These are phyloP conservation scores for Pichia membranifaciens DNA, from an alignment of 805 yeast genomes.

Conservation along the genomic window DNA sequence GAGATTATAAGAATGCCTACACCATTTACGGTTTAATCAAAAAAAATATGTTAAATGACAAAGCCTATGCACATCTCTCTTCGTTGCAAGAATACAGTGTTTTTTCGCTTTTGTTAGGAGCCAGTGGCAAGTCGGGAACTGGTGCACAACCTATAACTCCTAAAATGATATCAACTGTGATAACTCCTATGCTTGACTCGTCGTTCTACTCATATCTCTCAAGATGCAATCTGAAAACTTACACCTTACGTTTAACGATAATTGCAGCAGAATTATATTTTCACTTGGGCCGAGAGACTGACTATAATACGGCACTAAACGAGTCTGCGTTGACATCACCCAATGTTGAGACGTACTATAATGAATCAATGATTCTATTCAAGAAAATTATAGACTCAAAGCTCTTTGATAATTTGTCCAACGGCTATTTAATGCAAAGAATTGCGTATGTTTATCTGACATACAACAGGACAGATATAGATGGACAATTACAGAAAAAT, in stretches of 20 bases:
- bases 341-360: conserved; percentile 36
- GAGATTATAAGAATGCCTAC: conserved; percentile 81
- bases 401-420: conserved; percentile 39
- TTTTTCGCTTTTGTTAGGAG: conserved; percentile 58
- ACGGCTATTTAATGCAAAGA: conserved; percentile 33
- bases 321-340: not conserved
- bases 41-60: conserved; percentile 70
- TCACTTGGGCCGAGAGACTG: conserved; percentile 31
- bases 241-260: conserved; percentile 62
- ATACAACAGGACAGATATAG: conserved; percentile 15
- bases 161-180: conserved; percentile 47
- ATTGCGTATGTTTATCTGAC: conserved; percentile 29
- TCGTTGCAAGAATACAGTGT: conserved; percentile 88
- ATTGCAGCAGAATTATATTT: conserved; percentile 66
- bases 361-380: conserved; percentile 40
- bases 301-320: not conserved
- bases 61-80: conserved; percentile 76
- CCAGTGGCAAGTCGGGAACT: conserved; percentile 26
- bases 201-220: conserved; percentile 70
- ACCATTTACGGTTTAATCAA: conserved; percentile 76
- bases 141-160: conserved; percentile 30
- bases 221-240: conserved; percentile 61
- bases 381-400: conserved; percentile 41
- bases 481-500: no score
- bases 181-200: conserved; percentile 62